Evolutionary conservation across 441 rosid species (phyloP).

Genomic region (Hura crepitans): DNA sequence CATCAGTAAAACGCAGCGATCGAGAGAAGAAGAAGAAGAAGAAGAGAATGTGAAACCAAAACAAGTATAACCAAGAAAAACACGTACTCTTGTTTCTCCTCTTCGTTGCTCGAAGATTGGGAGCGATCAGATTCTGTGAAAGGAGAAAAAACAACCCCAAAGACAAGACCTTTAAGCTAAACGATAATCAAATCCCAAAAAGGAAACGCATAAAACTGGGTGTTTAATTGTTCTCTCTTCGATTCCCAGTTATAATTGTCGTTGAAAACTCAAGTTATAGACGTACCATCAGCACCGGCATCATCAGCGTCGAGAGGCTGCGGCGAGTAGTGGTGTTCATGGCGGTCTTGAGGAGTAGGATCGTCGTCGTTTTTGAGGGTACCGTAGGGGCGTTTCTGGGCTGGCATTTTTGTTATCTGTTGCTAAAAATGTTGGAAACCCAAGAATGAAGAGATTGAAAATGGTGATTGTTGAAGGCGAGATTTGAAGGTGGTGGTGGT

Average conservation of each 20-base stretch:
- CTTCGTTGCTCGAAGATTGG: conserved; percentile 29
- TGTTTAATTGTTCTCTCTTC: not conserved
- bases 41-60: conserved; percentile 6
- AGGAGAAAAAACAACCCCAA: conserved; percentile 2
- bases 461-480: not conserved
- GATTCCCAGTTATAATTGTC: not conserved
- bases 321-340: conserved; percentile 12
- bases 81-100: conserved; percentile 19
- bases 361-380: conserved; percentile 18
- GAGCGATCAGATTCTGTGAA: conserved; percentile 41
- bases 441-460: not conserved
- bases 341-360: conserved; percentile 20
- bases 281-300: conserved; percentile 27
- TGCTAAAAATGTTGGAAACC: not conserved
- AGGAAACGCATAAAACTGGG: conserved; percentile 19
- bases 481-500: not conserved
- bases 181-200: conserved; percentile 11
- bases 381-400: conserved; percentile 42
- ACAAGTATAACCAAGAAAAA: not conserved
- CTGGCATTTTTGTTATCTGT: conserved; percentile 37
- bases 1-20: conserved; percentile 8
- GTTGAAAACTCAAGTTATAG: not conserved
- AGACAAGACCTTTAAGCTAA: not conserved
- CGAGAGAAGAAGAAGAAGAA: conserved; percentile 11
- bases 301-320: conserved; percentile 20